phyloP scores from a whole-genome alignment of 495 filamentous ascomycete genomes.

The Apiosordaria backusii region DNA sequence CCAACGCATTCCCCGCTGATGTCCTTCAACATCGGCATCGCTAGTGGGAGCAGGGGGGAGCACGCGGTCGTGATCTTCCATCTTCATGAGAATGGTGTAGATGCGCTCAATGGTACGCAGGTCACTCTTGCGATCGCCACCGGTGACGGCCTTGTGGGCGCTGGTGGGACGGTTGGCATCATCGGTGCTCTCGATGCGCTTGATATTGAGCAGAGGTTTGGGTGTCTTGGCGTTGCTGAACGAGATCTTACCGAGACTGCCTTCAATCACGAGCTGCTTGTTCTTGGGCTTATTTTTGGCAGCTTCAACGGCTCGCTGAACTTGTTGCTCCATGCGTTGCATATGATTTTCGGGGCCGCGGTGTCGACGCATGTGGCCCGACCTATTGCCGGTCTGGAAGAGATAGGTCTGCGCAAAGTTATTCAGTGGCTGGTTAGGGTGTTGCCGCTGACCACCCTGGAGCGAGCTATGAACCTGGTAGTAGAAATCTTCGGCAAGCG shows the following conservation, averaged over 20 bases:
- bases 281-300: conserved; percentile 97
- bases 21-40: conserved; percentile 57
- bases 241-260: conserved; percentile 96
- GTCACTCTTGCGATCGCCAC: conserved; percentile 74
- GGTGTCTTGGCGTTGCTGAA: conserved; percentile 99
- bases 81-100: conserved; percentile 80
- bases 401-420: conserved; percentile 98
- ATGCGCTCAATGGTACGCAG: conserved; percentile 81
- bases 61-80: conserved; percentile 93
- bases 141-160: conserved; percentile 46
- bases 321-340: conserved; percentile 98
- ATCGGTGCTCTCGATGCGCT: conserved; percentile 72
- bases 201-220: conserved; percentile 90
- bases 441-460: conserved; percentile 77
- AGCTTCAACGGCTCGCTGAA: conserved; percentile 93
- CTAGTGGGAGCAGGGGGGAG: conserved; percentile 65
- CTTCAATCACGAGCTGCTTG: conserved; percentile 96
- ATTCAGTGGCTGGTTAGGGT: conserved; percentile 84
- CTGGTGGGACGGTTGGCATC: conserved; percentile 45
- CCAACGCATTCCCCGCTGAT: conserved; percentile 70
- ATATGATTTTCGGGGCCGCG: conserved; percentile 90
- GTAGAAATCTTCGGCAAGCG: conserved; percentile 91
- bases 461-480: conserved; percentile 97
- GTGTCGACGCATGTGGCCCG: conserved; percentile 64
- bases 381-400: conserved; percentile 80